Conservation (phyloP, 352 stramenopile species). For the Poterioochromonas sp. region DNA sequence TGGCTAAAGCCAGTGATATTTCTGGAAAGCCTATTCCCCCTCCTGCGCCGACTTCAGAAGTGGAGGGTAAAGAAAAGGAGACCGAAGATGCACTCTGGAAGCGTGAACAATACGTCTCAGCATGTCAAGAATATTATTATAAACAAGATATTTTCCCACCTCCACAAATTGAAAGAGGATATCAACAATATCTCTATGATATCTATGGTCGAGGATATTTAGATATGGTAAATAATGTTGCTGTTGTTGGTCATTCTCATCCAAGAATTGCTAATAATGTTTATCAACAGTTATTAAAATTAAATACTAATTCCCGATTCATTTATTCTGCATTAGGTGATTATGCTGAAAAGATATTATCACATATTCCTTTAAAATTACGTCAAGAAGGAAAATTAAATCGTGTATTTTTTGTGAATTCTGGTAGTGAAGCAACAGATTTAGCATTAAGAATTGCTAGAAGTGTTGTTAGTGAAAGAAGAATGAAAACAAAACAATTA, state of each 20-base stretch:
- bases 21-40: neutral
- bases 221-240: slow-evolving; percentile 70
- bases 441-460: slow-evolving; percentile 60
- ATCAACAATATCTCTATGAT: slow-evolving; percentile 27
- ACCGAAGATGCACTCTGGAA: neutral
- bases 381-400: slow-evolving; percentile 39
- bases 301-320: slow-evolving; percentile 72
- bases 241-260: slow-evolving; percentile 58
- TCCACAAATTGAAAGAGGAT: neutral
- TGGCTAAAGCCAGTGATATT: no score
- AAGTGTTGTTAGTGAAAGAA: neutral
- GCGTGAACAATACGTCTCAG: neutral
- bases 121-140: slow-evolving; percentile 16
- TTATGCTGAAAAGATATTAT: slow-evolving; percentile 50
- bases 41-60: neutral
- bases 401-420: slow-evolving; percentile 59
- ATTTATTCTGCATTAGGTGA: slow-evolving; percentile 57
- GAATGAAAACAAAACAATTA: neutral
- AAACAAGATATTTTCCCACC: neutral
- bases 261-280: slow-evolving; percentile 52
- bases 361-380: slow-evolving; percentile 45
- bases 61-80: neutral
- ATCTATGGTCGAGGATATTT: slow-evolving; percentile 48
- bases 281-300: slow-evolving; percentile 48
- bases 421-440: slow-evolving; percentile 65